Evolutionary conservation across 257 asterid genomes (phyloP).

Genomic region (Echium plantagineum): DNA sequence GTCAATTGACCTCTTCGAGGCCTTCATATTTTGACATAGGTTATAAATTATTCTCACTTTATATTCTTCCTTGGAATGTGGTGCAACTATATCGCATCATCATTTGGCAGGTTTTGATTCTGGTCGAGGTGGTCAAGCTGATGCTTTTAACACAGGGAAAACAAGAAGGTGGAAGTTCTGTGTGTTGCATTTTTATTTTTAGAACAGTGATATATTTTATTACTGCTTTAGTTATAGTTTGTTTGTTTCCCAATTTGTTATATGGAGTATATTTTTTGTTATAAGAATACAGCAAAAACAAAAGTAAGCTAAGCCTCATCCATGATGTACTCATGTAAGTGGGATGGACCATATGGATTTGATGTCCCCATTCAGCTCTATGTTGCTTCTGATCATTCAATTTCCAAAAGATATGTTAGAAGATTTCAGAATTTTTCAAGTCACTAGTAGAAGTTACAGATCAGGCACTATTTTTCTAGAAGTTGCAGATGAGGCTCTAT

Average conservation of each 20-base stretch:
- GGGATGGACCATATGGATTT: no score
- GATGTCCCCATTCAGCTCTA: no score
- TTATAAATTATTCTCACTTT: not conserved
- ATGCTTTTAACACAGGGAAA: constrained; percentile 49
- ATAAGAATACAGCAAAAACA: no score
- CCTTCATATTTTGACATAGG: not conserved
- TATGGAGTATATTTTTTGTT: no score
- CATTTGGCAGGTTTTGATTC: constrained; percentile 67
- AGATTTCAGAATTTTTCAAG: no score
- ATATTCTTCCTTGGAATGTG: not conserved
- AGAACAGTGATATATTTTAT: not conserved
- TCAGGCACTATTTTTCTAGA: no score
- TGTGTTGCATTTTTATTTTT: constrained; percentile 2
- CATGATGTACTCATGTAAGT: no score
- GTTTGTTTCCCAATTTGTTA: no score
- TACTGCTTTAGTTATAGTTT: not conserved
- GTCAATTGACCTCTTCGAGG: not conserved
- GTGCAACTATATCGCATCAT: not conserved
- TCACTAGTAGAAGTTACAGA: no score
- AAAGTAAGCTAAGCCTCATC: no score
- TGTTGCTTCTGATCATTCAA: not conserved
- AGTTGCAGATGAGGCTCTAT: no score
- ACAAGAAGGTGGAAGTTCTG: constrained; percentile 42
- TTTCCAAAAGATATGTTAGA: no score
- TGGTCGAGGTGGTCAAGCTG: constrained; percentile 54